Evolutionary conservation across 164 flowering plant species (phyloP).

Genomic region (Cinnamomum micranthum): DNA sequence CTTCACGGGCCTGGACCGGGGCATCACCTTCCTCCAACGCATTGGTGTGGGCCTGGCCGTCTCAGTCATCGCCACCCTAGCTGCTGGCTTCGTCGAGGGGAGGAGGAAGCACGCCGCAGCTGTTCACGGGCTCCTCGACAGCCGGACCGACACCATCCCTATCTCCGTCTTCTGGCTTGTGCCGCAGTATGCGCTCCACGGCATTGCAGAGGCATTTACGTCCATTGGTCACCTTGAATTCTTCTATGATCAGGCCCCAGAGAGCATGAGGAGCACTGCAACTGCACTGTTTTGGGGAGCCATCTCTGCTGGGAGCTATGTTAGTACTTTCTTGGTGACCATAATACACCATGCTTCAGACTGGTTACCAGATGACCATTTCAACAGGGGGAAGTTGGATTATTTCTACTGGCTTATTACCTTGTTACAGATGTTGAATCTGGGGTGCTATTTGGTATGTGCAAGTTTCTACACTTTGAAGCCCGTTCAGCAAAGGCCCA

Average conservation of each 20-base stretch:
- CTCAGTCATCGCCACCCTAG: constrained; percentile 55
- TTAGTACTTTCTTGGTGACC: constrained; percentile 53
- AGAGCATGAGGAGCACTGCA: constrained; percentile 73
- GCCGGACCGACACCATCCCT: constrained; percentile 29
- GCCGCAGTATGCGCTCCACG: constrained; percentile 73
- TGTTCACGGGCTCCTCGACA: constrained; percentile 31
- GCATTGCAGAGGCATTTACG: constrained; percentile 79
- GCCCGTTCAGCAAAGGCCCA: constrained; percentile 34
- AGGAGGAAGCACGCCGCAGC: constrained; percentile 50
- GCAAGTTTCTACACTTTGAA: constrained; percentile 54
- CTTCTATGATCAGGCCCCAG: constrained; percentile 74
- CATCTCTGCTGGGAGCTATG: constrained; percentile 54
- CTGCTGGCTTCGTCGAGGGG: constrained; percentile 62
- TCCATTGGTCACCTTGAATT: constrained; percentile 68
- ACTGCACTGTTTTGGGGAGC: constrained; percentile 61
- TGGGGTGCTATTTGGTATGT: constrained; percentile 41
- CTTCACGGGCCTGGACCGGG: constrained; percentile 70
- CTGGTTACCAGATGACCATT: constrained; percentile 52
- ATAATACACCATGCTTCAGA: constrained; percentile 51
- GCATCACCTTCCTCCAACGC: constrained; percentile 62
- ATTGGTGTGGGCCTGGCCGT: constrained; percentile 71
- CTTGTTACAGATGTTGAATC: constrained; percentile 41
- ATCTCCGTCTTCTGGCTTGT: constrained; percentile 66
- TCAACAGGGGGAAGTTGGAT: constrained; percentile 64
- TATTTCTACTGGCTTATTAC: constrained; percentile 66